Base-by-base conservation (phyloP, 805 yeast species). In the Brettanomyces bruxellensis region DNA sequence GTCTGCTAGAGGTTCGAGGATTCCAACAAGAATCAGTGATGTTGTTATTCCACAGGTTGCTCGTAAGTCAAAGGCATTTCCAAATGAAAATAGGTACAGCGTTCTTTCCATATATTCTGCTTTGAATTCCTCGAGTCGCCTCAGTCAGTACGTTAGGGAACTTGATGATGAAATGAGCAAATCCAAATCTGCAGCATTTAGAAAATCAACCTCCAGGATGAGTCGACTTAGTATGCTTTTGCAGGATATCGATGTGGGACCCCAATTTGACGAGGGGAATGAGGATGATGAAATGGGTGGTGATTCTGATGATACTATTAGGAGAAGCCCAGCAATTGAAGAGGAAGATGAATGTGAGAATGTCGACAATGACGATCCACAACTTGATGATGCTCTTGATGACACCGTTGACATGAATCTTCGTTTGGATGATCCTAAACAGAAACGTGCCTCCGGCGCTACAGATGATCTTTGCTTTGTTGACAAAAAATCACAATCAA, bases 21-120 rank as follows among this genome's bases (percentile, higher is more conserved):
- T 70, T 23, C 79, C 79, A 39, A 72, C 72, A 48, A 72, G 68
- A 11, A 69, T 83, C 40, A 76, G 85, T 18, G 84, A 79, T 50
- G 81, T 83, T 40, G 71, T 72, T 47, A 78, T 83, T 43, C 91
- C 91, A 23, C 78, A 76, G 50, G 86, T 83, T 34, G 76, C 89
- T 0, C 76, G 89, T 61, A 76, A 76, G 54, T 81, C 87, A 2
- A 73, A 76, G 55, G 70, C 76, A 47, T 81, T 80, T 58, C 72
- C 83, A 35, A 72, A 72, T 47, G 78, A 78, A 57, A 84, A 80
- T 62, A 73, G 93, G 57, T 67, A 82, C 45, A 80, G 87, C 32
- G 84, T 84, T n/a, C 61, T 84, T 38, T 81, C 89, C 0, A 67
- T 82, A 62, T 81, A 81, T 55, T 83, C 90, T 1, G 78, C 89